phyloP scores from a whole-genome alignment of 768 basidiomycete species.

The Termitomyces sp. region DNA sequence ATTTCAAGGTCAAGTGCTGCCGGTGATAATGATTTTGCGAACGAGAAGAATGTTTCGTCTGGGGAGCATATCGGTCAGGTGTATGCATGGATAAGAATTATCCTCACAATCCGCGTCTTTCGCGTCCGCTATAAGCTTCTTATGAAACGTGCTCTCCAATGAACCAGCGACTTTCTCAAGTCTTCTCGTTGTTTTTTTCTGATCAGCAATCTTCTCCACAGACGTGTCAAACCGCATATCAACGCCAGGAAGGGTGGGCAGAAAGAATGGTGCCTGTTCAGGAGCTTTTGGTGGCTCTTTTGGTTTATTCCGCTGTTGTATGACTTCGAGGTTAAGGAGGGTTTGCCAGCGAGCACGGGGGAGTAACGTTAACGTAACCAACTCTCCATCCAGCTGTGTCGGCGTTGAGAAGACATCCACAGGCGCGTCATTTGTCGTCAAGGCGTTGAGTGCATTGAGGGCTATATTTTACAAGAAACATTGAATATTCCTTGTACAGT shows the following conservation, averaged over 20 bases:
- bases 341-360: slow-evolving; percentile 96
- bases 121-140: slow-evolving; percentile 53
- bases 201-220: slow-evolving; percentile 30
- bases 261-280: slow-evolving; percentile 95
- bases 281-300: slow-evolving; percentile 93
- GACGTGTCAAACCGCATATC: slow-evolving; percentile 72
- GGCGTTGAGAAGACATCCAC: slow-evolving; percentile 76
- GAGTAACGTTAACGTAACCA: slow-evolving; percentile 89
- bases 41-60: slow-evolving; percentile 83
- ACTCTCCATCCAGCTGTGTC: slow-evolving; percentile 81
- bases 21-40: slow-evolving; percentile 82
- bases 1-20: slow-evolving; percentile 90
- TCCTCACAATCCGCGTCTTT: slow-evolving; percentile 63
- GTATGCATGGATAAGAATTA: not conserved
- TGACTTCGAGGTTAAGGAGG: slow-evolving; percentile 91
- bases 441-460: slow-evolving; percentile 64
- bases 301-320: slow-evolving; percentile 96
- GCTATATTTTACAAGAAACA: slow-evolving; percentile 27
- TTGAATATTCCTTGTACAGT: slow-evolving; percentile 4
- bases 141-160: slow-evolving; percentile 64
- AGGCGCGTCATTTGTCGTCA: slow-evolving; percentile 54
- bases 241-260: slow-evolving; percentile 87
- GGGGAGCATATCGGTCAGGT: slow-evolving; percentile 4
- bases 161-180: slow-evolving; percentile 46
- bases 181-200: slow-evolving; percentile 40